These are phyloP conservation scores for Podospora tetraspora DNA, from an alignment of 495 filamentous ascomycete genomes.

Conservation along the genomic window DNA sequence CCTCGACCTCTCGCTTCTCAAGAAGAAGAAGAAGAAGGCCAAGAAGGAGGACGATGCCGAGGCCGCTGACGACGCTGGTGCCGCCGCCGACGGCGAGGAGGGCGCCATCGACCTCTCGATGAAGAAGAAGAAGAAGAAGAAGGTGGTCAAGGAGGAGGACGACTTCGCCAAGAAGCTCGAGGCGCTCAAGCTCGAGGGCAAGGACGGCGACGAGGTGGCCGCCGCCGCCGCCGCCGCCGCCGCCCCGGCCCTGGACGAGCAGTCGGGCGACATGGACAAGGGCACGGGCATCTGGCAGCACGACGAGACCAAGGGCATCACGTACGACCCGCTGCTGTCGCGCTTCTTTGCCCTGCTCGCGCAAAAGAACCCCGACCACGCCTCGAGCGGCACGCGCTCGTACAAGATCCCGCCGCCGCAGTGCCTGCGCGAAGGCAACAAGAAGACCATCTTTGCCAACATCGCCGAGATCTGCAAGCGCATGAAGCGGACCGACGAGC, in stretches of 20 bases:
- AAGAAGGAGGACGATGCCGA: conserved; percentile 70
- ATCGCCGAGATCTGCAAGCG: conserved; percentile 57
- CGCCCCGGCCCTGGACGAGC: conserved; percentile 36
- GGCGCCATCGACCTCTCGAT: conserved; percentile 55
- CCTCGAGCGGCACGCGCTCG: conserved; percentile 77
- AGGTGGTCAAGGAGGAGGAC: conserved; percentile 61
- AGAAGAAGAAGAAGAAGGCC: conserved; percentile 76
- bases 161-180: conserved; percentile 55
- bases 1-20: conserved; percentile 42
- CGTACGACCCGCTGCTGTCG: conserved; percentile 74
- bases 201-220: conserved; percentile 47
- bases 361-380: conserved; percentile 89
- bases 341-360: conserved; percentile 91
- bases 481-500: conserved; percentile 96
- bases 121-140: conserved; percentile 98
- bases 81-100: conserved; percentile 23
- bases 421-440: conserved; percentile 98
- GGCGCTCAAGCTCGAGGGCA: conserved; percentile 75
- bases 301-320: conserved; percentile 66
- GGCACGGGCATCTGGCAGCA: conserved; percentile 94
- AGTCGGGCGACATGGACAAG: conserved; percentile 72
- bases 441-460: conserved; percentile 99
- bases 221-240: conserved; percentile 43
- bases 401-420: conserved; percentile 99
- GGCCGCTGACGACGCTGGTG: conserved; percentile 48